Conservation (phyloP, 208 protist species). For the Wallacemonas sp. region DNA sequence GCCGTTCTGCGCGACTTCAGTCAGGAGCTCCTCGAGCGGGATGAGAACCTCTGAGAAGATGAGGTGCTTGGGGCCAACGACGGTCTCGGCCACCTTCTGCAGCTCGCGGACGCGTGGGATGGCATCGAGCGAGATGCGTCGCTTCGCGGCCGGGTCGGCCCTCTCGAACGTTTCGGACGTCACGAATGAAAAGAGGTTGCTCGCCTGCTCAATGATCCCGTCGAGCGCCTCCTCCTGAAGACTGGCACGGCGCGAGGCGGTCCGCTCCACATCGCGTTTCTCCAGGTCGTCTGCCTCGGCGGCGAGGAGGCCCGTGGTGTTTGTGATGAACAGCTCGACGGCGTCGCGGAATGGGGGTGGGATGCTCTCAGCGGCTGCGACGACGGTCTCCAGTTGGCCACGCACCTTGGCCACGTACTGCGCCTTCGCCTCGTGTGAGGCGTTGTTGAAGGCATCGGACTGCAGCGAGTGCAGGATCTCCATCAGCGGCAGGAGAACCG, state of each 20-base stretch:
- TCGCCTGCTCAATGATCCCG: slow-evolving; percentile 13
- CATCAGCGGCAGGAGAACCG: background rate
- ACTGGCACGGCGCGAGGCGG: background rate
- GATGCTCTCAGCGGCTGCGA: slow-evolving; percentile 16
- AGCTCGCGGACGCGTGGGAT: slow-evolving; percentile 3
- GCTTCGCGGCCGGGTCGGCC: slow-evolving; percentile 13
- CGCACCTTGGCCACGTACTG: slow-evolving; percentile 28
- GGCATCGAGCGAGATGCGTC: slow-evolving; percentile 9
- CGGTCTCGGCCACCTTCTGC: background rate
- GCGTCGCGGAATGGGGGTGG: slow-evolving; percentile 7
- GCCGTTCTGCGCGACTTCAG: slow-evolving; percentile 19
- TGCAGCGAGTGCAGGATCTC: slow-evolving; percentile 27
- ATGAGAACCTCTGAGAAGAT: slow-evolving; percentile 49
- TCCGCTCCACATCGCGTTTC: background rate
- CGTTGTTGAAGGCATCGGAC: slow-evolving; percentile 42
- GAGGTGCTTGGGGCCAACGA: slow-evolving; percentile 12
- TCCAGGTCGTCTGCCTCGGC: background rate
- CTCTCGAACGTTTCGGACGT: slow-evolving; percentile 9
- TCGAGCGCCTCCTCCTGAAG: slow-evolving; percentile 1
- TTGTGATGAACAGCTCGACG: background rate
- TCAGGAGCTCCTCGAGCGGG: slow-evolving; percentile 51
- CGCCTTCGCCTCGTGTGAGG: slow-evolving; percentile 28
- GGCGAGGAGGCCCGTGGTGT: background rate
- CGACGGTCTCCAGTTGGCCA: slow-evolving; percentile 29
- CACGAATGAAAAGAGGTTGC: slow-evolving; percentile 13